Conservation (phyloP, 169 alveolate species). For the Cryptosporidium parvum region DNA sequence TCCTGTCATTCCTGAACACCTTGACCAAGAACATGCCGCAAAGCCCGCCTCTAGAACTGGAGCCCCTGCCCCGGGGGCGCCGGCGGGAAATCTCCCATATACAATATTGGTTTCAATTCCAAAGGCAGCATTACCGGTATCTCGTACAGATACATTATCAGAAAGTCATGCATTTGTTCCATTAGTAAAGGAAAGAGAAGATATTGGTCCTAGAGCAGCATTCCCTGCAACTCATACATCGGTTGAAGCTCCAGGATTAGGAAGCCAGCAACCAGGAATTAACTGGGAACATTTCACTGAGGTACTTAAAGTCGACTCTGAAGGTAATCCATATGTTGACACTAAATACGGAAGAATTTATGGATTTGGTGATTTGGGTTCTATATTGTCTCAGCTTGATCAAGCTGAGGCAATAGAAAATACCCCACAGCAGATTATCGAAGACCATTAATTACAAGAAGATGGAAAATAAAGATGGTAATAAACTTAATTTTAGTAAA, state of each 20-base stretch:
- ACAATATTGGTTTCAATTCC: slow-evolving; percentile 41
- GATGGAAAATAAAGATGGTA: too few species aligned
- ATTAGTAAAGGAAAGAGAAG: slow-evolving; percentile 24
- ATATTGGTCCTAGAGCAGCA: slow-evolving; percentile 47
- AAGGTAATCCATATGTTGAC: slow-evolving; percentile 63
- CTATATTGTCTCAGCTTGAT: slow-evolving; percentile 37
- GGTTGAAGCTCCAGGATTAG: slow-evolving; percentile 43
- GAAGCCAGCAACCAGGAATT: background rate
- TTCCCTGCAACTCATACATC: slow-evolving; percentile 70
- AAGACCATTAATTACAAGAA: background rate
- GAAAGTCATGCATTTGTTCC: slow-evolving; percentile 2
- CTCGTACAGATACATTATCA: slow-evolving; percentile 29
- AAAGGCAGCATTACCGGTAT: slow-evolving; percentile 58
- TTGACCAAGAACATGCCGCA: slow-evolving; percentile 46
- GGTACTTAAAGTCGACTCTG: slow-evolving; percentile 23
- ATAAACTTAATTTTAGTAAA: too few species aligned
- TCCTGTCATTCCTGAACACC: background rate
- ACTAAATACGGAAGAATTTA: slow-evolving; percentile 41
- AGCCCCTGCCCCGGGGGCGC: slow-evolving; percentile 66
- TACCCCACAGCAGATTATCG: background rate
- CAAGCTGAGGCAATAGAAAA: slow-evolving; percentile 35
- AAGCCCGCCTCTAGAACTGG: slow-evolving; percentile 59
- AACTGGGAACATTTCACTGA: slow-evolving; percentile 55
- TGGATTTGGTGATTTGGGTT: slow-evolving; percentile 45
- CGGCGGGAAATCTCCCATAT: slow-evolving; percentile 34